Evolutionary conservation across 2,329 filamentous ascomycete species (phyloP), one percentile per base, ranked within the genome.

Genomic region (Zelopaecilomyces penicillatus): DNA sequence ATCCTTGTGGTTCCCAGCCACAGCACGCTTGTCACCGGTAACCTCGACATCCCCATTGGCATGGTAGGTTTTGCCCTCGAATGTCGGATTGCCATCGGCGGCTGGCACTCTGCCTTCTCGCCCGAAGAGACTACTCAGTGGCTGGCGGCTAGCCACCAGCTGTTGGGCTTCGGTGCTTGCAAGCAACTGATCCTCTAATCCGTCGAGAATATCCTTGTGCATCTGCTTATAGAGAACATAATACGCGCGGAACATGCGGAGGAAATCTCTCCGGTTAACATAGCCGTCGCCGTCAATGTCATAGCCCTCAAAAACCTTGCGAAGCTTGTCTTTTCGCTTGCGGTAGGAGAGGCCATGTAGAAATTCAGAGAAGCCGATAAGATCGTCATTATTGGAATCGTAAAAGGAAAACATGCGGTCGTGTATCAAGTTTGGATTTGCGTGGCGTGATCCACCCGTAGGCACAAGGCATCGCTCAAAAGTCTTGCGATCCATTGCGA

Each of bases 361-460:
- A 58, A 96, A 98, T 61, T 98, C 93, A 40, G 87, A 77, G 54
- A 98, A 97, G 6, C 87, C 86, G 55, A 98, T 96, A 6, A 95
- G 70, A 26, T 85, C 86, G 59, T 98, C 88, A 36, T 80, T 76
- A 61, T 97, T 91, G 30, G 83, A 86, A 64, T 98, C 93, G 63
- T 96, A 98, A 63, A 96, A 96, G 41, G 86, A 80, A 65, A 97
- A 98, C 78, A 96, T 93, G 53, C 93, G 85, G 62, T 98, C 91
- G 59, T 95, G 93, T 47, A 98, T 87, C 10, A 95, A 77, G 60
- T 94, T 96, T 1, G 91, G 87, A 1, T 84, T 76, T 8, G 85
- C 80, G 44, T 88, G 83, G 30, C 83, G 78, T 46, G 81, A 78
- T n/a, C 84, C 85, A 10, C 85, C 86, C n/a, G 85, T 85, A 4